phyloP scores from a whole-genome alignment of 208 protist species.

The Tritrichomonas foetus region DNA sequence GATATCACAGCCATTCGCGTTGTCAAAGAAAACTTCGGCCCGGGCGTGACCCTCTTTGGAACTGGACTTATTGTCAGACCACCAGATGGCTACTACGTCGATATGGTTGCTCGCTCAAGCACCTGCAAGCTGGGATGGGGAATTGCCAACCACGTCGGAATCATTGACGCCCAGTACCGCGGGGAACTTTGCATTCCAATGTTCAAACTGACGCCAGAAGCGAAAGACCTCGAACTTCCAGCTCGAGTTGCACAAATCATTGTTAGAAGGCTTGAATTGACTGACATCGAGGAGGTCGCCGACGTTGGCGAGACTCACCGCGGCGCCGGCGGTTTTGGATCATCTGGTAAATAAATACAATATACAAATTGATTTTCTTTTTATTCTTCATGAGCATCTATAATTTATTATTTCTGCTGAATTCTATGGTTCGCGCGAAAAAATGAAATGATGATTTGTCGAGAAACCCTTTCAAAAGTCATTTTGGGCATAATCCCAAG shows the following conservation, averaged over 20 bases:
- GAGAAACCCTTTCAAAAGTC: too few relatives aligned
- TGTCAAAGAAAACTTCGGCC: constrained; percentile 5
- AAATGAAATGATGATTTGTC: too few relatives aligned
- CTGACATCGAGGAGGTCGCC: not conserved
- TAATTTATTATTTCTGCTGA: too few relatives aligned
- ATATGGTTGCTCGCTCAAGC: not conserved
- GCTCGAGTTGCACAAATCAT: constrained; percentile 1
- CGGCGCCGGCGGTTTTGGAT: not conserved
- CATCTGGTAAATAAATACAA: not conserved
- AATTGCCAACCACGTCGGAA: not conserved
- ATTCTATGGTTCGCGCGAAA: too few relatives aligned
- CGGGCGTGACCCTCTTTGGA: not conserved
- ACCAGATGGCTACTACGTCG: constrained; percentile 12
- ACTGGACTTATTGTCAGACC: not conserved
- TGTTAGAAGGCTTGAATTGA: not conserved
- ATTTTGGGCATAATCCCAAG: too few relatives aligned
- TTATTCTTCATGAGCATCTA: too few relatives aligned
- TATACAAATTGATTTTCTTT: too few relatives aligned
- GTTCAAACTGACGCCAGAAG: not conserved
- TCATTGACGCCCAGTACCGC: constrained; percentile 16
- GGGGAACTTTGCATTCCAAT: constrained; percentile 28
- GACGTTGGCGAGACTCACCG: not conserved
- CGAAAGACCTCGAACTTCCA: not conserved
- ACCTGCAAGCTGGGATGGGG: not conserved
- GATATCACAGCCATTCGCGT: not conserved